Base-by-base conservation (phyloP, 177 flowering plant genomes). In the Tripterygium wilfordii region DNA sequence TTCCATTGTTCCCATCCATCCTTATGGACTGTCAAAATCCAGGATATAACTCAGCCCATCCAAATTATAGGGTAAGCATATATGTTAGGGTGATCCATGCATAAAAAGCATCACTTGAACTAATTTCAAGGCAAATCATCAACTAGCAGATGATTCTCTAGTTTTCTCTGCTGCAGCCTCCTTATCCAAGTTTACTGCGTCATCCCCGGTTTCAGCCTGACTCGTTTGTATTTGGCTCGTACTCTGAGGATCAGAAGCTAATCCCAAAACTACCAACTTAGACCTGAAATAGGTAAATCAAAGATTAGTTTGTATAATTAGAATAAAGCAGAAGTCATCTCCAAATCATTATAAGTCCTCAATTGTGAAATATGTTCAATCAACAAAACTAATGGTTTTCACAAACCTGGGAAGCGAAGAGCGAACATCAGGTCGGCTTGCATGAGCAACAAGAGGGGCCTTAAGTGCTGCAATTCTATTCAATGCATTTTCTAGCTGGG, bases 401-500 rank as follows among this genome's bases (percentile, higher is more conserved):
- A 39, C 2, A 32, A 36, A 92, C 97, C 96, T 92, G 40, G 97
- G 89, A 48, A 92, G 79, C 31, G 89, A 48, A 23, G 96, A 67
- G 38, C 70, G 69, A 42, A 92, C 65, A 28, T 77, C 60, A 16
- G 86, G 83, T 57, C 82, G 99, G 65, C 61, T 75, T 45, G 92
- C 96, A 70, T 89, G 84, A 20, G 78, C 84, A 68, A 72, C 53
- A 60, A 92, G 58, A 13, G 97, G 88, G 40, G 78, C 72, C 58
- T 64, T 92, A 17, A 92, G 71, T 19, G 79, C 79, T 19, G 84
- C 55, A 36, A 28, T 82, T 69, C 70, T 82, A 57, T 75, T 82
- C 50, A 92, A 61, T 20, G 97, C 97, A 70, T 67, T 82, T 65
- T 86, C 97, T 30, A 89, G 84, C 60, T 86, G 96, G 10, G 77